Conservation (phyloP, 1,284 basidiomycete genomes). For the Grifola frondosa region DNA sequence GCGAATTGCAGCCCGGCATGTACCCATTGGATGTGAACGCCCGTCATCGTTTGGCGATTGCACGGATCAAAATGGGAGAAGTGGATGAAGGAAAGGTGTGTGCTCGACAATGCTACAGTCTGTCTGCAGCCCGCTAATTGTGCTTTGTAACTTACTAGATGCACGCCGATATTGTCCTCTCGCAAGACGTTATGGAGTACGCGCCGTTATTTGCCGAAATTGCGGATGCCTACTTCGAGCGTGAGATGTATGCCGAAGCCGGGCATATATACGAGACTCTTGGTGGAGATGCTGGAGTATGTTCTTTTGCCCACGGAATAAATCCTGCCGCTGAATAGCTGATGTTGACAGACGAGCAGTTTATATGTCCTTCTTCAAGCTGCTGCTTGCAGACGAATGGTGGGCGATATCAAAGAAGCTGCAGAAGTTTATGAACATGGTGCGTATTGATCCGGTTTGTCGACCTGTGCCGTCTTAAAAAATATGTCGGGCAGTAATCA, state of each 20-base stretch:
- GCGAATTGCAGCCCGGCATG: constrained; percentile 49
- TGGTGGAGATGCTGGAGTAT: constrained; percentile 70
- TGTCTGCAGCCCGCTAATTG: no score
- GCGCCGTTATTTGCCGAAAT: constrained; percentile 80
- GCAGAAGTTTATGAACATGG: constrained; percentile 83
- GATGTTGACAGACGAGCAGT: constrained; percentile 55
- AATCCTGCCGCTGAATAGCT: no score
- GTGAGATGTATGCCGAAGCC: constrained; percentile 72
- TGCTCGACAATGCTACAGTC: no score
- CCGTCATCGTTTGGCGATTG: constrained; percentile 83
- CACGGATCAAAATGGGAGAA: constrained; percentile 81
- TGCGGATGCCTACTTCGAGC: constrained; percentile 81
- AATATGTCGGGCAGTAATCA: constrained; percentile 57
- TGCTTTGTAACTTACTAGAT: no score
- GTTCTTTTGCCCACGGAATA: constrained; percentile 17
- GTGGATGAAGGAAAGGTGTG: constrained; percentile 79
- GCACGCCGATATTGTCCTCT: constrained; percentile 72
- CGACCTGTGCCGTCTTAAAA: constrained; percentile 2
- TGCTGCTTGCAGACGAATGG: constrained; percentile 72
- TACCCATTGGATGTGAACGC: constrained; percentile 80
- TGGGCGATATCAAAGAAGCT: constrained; percentile 73
- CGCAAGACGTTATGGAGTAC: constrained; percentile 74
- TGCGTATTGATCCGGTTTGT: constrained; percentile 33
- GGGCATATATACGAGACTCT: constrained; percentile 77
- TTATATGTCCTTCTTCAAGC: constrained; percentile 68